Base-by-base conservation (phyloP, 1,284 basidiomycete species). In the Leccinum discolor region DNA sequence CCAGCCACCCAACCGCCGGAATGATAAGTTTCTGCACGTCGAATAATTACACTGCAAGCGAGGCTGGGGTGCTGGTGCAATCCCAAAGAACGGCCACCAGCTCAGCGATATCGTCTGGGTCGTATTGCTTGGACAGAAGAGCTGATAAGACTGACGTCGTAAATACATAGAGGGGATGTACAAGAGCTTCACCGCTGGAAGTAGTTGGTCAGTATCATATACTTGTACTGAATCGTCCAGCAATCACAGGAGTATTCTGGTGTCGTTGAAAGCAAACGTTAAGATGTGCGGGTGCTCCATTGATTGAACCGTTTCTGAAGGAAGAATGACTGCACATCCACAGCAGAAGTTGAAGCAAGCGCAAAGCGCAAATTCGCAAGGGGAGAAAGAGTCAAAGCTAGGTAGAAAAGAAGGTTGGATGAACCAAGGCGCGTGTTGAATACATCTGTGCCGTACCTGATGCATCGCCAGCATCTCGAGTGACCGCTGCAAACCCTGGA, bases 1-100 rank as follows among this genome's bases (percentile, higher is more conserved):
- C 81, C 81, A 29, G 82, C 78, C 59, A 76, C 74, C 90, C 91
- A 92, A n/a, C 88, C 89, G 11, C 86, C 88, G 32, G 85, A 80
- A 18, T 81, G 63, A 83, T 78, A 65, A 88, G 71, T 29, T 80
- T 81, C 56, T 79, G 78, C 2, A 84, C 80, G 73, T 91, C 87
- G 23, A 89, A 71, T 54, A 92, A 74, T 56, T 89, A 84, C 8
- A 91, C 88, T 5, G 80, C 68, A 40, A 77, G 71, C 7, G 65
- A 74, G 66, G 64, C 77, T 69, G 59, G 73, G 65, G 59, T 72
- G 68, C 29, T 81, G 63, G 75, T 81, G 73, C 80, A 81, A 61
- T 76, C 82, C 32, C 84, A 80, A 44, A 92, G 77, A 18, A 91
- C 79, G 7, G 88, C 91, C 7, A 91, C 79, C 3, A 89, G 73